Percentiles rank a stretch among this genome's conserved stretches.
Evolutionary conservation across 2,329 filamentous ascomycete genomes (phyloP).

Genomic region (Pochonia chlamydosporia): DNA sequence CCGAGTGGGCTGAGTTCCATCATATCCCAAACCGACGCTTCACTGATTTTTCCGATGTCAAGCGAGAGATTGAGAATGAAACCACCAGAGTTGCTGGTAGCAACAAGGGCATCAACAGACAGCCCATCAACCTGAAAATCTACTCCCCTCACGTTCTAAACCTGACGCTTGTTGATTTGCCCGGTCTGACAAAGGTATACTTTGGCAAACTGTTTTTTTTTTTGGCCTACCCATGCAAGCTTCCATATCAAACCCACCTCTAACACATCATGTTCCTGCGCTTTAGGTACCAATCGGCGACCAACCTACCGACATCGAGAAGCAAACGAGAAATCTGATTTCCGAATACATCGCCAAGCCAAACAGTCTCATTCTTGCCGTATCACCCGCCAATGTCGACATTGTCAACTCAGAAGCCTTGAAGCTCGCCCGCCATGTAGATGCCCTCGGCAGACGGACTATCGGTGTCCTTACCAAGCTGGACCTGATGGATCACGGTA

Average conservation of each 20-base stretch:
- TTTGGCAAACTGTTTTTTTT: background rate
- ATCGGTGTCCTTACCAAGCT: slow-evolving; percentile 97
- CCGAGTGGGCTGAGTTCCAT: slow-evolving; percentile 91
- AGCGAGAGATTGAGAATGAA: slow-evolving; percentile 95
- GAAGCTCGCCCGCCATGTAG: slow-evolving; percentile 94
- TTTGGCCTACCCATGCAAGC: slow-evolving; percentile 13
- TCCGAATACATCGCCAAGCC: slow-evolving; percentile 98
- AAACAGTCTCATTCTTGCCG: slow-evolving; percentile 94
- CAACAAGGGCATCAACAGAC: slow-evolving; percentile 97
- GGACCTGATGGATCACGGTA: slow-evolving; percentile 98
- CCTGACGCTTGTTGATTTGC: slow-evolving; percentile 91
- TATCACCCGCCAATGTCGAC: slow-evolving; percentile 96
- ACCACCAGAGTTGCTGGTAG: slow-evolving; percentile 85
- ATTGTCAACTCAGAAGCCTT: slow-evolving; percentile 97
- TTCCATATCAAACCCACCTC: slow-evolving; percentile 1
- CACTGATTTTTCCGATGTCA: slow-evolving; percentile 87
- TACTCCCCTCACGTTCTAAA: slow-evolving; percentile 97
- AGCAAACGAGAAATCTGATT: slow-evolving; percentile 93
- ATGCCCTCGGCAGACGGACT: slow-evolving; percentile 86
- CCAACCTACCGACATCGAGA: slow-evolving; percentile 96
- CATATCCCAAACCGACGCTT: slow-evolving; percentile 87
- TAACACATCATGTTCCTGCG: background rate
- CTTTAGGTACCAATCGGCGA: slow-evolving; percentile 87
- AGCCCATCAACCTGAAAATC: slow-evolving; percentile 97
- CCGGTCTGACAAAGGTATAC: slow-evolving; percentile 84